Conservation (phyloP, 1,139 yeast species). For the Pichia sp. region DNA sequence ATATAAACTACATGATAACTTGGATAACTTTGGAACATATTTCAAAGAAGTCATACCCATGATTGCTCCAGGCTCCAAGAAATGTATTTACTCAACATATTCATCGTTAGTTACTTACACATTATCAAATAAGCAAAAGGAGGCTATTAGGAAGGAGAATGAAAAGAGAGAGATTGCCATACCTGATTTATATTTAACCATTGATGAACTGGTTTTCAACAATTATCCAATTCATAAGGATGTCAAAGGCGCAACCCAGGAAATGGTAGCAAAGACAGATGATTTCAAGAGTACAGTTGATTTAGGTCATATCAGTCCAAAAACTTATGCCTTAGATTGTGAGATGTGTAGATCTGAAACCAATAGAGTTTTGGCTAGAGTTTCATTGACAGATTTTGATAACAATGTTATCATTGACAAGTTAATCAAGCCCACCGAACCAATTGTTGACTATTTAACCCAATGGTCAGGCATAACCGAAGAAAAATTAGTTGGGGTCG, state of each 20-base stretch:
- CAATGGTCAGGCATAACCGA: slow-evolving; percentile 81
- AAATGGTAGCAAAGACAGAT: slow-evolving; percentile 17
- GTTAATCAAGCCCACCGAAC: slow-evolving; percentile 67
- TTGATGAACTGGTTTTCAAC: slow-evolving; percentile 40
- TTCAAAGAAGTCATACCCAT: slow-evolving; percentile 42
- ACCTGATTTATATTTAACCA: slow-evolving; percentile 45
- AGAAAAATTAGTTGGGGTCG: slow-evolving; percentile 54
- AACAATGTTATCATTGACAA: slow-evolving; percentile 59
- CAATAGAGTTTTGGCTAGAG: slow-evolving; percentile 68
- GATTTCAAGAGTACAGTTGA: slow-evolving; percentile 55
- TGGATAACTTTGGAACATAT: slow-evolving; percentile 34
- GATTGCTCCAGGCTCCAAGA: slow-evolving; percentile 57
- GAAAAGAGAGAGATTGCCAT: slow-evolving; percentile 38
- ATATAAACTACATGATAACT: slow-evolving; percentile 24
- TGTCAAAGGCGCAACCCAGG: slow-evolving; percentile 21
- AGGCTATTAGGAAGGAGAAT: slow-evolving; percentile 33
- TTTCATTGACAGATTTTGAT: slow-evolving; percentile 63
- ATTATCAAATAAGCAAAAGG: slow-evolving; percentile 49
- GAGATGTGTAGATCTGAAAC: slow-evolving; percentile 72
- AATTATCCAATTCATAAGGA: slow-evolving; percentile 48
- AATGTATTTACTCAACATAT: slow-evolving; percentile 48
- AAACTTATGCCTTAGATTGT: slow-evolving; percentile 79
- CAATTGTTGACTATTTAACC: slow-evolving; percentile 74
- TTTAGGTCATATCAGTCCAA: slow-evolving; percentile 50
- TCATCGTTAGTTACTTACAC: slow-evolving; percentile 50